A percentile compares a stretch with the other conserved stretches of the same genome.
Conservation (phyloP, 106 monocot species). For the Dioscorea dumetorum region DNA sequence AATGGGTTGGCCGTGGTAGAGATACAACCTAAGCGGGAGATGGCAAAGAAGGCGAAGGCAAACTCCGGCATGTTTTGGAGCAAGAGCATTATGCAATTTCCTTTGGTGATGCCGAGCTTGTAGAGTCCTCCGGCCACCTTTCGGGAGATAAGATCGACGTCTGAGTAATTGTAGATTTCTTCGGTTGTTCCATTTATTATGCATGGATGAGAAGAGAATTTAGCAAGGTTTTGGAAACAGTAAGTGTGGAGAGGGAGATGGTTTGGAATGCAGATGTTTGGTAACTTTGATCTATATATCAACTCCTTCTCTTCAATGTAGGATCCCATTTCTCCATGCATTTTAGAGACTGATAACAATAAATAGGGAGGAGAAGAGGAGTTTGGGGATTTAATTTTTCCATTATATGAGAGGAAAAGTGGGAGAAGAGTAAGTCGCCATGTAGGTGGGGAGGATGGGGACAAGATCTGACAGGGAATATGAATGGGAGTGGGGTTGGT, state of each 20-base stretch:
- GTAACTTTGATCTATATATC: slow-evolving; percentile 52
- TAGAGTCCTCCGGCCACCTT: slow-evolving; percentile 49
- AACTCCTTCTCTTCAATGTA: too few species aligned
- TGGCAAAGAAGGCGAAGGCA: slow-evolving; percentile 43
- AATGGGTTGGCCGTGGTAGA: slow-evolving; percentile 83
- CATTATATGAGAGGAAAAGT: too few species aligned
- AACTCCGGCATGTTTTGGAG: slow-evolving; percentile 76
- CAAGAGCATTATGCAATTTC: slow-evolving; percentile 65
- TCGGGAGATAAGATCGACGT: slow-evolving; percentile 44
- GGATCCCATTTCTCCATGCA: too few species aligned
- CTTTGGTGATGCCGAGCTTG: slow-evolving; percentile 40
- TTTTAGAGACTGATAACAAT: too few species aligned
- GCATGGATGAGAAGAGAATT: slow-evolving; percentile 46
- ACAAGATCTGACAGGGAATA: too few species aligned
- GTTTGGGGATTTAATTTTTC: too few species aligned
- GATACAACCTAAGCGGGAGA: slow-evolving; percentile 56
- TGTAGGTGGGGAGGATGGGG: too few species aligned
- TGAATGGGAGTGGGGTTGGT: too few species aligned
- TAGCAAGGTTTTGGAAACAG: slow-evolving; percentile 58
- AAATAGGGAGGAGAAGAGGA: too few species aligned
- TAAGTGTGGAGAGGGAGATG: slow-evolving; percentile 73
- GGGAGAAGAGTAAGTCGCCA: too few species aligned
- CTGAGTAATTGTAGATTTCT: slow-evolving; percentile 33
- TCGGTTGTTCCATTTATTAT: slow-evolving; percentile 62
- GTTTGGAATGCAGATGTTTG: slow-evolving; percentile 65